Evolutionary conservation across 305 asterid species (phyloP).

Genomic region (Monarda citriodora): DNA sequence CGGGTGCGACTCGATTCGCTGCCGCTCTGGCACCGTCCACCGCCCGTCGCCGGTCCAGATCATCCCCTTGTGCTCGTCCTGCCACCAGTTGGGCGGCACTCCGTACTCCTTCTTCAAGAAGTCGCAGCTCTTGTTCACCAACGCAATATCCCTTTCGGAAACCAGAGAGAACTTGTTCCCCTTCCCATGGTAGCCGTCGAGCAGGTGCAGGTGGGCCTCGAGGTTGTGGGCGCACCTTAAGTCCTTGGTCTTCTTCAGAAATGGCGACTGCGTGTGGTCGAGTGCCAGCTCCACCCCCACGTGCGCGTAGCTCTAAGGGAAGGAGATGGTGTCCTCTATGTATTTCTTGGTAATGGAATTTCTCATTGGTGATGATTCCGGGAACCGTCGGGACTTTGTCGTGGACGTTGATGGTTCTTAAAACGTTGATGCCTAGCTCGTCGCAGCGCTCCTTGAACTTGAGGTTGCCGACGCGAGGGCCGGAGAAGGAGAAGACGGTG

Average conservation of each 20-base stretch:
- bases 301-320: slow-evolving; percentile 88
- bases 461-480: slow-evolving; percentile 74
- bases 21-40: slow-evolving; percentile 76
- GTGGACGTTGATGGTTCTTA: slow-evolving; percentile 54
- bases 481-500: slow-evolving; percentile 55
- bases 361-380: slow-evolving; percentile 67
- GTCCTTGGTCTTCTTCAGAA: slow-evolving; percentile 38
- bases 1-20: slow-evolving; percentile 66
- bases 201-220: slow-evolving; percentile 63
- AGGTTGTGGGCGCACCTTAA: slow-evolving; percentile 55
- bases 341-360: slow-evolving; percentile 59
- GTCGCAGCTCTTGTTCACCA: slow-evolving; percentile 62
- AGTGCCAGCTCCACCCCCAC: slow-evolving; percentile 61
- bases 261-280: slow-evolving; percentile 61
- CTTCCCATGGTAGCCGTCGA: slow-evolving; percentile 69
- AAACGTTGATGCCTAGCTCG: slow-evolving; percentile 52
- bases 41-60: slow-evolving; percentile 46
- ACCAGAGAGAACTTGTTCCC: slow-evolving; percentile 25
- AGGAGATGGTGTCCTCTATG: slow-evolving; percentile 43
- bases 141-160: slow-evolving; percentile 54
- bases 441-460: slow-evolving; percentile 78
- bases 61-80: slow-evolving; percentile 88
- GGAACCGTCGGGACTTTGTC: slow-evolving; percentile 78
- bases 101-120: slow-evolving; percentile 54
- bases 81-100: slow-evolving; percentile 83